Conservation (phyloP, 2,329 filamentous ascomycete genomes). For the Helminthosporium solani region DNA sequence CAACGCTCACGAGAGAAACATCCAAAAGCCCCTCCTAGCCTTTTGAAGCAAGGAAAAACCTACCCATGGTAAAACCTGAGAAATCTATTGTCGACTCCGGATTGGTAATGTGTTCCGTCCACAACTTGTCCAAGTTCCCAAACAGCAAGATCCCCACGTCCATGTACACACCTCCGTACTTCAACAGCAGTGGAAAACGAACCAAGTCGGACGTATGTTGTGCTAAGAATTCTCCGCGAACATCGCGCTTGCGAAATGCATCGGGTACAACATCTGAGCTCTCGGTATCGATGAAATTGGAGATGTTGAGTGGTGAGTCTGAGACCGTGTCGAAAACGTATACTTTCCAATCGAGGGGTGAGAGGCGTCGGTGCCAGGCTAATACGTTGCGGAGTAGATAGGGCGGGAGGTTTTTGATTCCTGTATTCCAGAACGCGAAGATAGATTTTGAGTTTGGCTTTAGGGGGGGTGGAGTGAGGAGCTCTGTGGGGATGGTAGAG, state of each 20-base stretch:
- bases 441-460: conserved; percentile 53
- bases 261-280: conserved; percentile 50
- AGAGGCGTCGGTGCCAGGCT: conserved; percentile 56
- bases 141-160: conserved; percentile 60
- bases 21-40: too few species aligned
- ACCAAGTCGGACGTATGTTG: conserved; percentile 62
- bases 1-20: too few species aligned
- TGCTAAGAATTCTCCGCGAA: conserved; percentile 52
- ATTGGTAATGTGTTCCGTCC: conserved; percentile 52
- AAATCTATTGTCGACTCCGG: conserved; percentile 48
- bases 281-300: conserved; percentile 51
- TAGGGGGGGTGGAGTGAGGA: conserved; percentile 32
- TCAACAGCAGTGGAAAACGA: conserved; percentile 57
- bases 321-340: conserved; percentile 52
- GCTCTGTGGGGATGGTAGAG: conserved; percentile 5
- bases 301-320: conserved; percentile 51
- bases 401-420: conserved; percentile 51
- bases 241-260: conserved; percentile 52
- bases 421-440: conserved; percentile 61
- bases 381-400: conserved; percentile 57
- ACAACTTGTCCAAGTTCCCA: conserved; percentile 57
- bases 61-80: conserved; percentile 23
- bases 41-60: too few species aligned
- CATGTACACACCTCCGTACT: conserved; percentile 59
- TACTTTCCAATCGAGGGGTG: conserved; percentile 54